Percentiles rank a stretch among this genome's conserved stretches.
Conservation (phyloP, 345 rosid genomes). For the Triadica sebifera region DNA sequence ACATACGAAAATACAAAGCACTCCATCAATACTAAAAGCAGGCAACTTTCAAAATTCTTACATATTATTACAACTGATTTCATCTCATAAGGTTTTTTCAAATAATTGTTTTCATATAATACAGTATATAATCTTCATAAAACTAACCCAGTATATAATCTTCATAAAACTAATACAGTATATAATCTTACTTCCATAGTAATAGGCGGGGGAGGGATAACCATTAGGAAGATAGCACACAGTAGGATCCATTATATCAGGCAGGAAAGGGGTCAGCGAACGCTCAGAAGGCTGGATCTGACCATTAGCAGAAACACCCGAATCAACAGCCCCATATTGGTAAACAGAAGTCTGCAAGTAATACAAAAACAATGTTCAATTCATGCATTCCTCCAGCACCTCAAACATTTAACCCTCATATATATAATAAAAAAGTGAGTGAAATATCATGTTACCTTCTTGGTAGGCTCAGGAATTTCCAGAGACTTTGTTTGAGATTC, state of each 20-base stretch:
- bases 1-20: neutral
- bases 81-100: neutral
- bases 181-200: slow-evolving; percentile 46
- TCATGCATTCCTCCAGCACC: neutral
- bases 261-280: slow-evolving; percentile 53
- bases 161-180: slow-evolving; percentile 3
- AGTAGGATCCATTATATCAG: slow-evolving; percentile 58
- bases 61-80: neutral
- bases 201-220: slow-evolving; percentile 48
- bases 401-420: neutral
- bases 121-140: slow-evolving; percentile 8
- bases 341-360: slow-evolving; percentile 49
- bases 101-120: neutral
- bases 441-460: slow-evolving; percentile 44
- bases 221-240: slow-evolving; percentile 64
- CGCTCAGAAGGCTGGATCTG: slow-evolving; percentile 63
- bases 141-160: neutral
- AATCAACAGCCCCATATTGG: slow-evolving; percentile 63
- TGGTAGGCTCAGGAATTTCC: slow-evolving; percentile 70
- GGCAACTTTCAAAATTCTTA: neutral
- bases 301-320: slow-evolving; percentile 39
- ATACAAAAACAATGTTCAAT: slow-evolving; percentile 2
- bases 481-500: slow-evolving; percentile 62
- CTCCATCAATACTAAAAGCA: neutral
- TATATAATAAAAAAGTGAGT: neutral